Evolutionary conservation across 2,329 filamentous ascomycete species (phyloP).

Genomic region (Didymosphaeria variabile): DNA sequence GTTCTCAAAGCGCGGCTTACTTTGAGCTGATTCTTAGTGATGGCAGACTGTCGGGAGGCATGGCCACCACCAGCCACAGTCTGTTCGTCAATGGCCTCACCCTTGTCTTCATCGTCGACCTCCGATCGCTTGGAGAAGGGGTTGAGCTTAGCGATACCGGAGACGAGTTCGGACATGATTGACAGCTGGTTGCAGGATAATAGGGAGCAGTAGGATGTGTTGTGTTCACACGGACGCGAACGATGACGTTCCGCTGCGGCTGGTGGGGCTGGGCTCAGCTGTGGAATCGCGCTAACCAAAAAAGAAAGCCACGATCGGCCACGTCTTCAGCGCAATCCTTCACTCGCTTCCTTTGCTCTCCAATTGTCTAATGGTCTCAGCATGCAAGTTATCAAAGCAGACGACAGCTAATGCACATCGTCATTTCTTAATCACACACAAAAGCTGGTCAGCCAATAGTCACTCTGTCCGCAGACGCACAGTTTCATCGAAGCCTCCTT

Average conservation of each 20-base stretch:
- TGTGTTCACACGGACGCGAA: background rate
- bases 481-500: no score
- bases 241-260: slow-evolving; percentile 4
- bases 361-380: background rate
- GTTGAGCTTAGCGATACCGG: slow-evolving; percentile 44
- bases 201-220: slow-evolving; percentile 8
- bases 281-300: background rate
- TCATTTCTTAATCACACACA: no score
- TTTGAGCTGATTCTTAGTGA: slow-evolving; percentile 63
- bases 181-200: background rate
- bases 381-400: background rate
- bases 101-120: slow-evolving; percentile 61
- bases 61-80: slow-evolving; percentile 69
- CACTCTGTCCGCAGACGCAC: no score
- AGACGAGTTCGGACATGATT: slow-evolving; percentile 45
- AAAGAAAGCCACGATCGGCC: background rate
- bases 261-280: background rate
- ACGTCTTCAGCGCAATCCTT: background rate
- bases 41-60: slow-evolving; percentile 57
- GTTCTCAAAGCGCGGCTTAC: slow-evolving; percentile 67
- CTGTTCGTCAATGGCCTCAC: slow-evolving; percentile 60
- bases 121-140: slow-evolving; percentile 39
- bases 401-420: background rate
- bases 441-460: no score
- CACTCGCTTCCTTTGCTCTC: background rate